Percentiles rank a stretch among this genome's conserved stretches.
Conservation (phyloP, 2,329 filamentous ascomycete genomes). For the Penicillium sp. region DNA sequence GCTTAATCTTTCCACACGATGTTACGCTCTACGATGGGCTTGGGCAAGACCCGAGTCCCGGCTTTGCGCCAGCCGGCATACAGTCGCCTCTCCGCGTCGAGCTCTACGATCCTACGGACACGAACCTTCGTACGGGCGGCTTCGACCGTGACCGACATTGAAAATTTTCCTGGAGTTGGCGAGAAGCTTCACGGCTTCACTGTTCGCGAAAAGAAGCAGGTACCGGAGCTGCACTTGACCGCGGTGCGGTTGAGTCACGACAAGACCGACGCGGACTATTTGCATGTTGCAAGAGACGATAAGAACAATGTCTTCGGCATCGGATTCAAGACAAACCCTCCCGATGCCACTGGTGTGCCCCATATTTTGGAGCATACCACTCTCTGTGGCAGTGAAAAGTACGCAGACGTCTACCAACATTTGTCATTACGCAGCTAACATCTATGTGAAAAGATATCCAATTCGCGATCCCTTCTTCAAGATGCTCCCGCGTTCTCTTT, state of each 20-base stretch:
- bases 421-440: conserved; percentile 11
- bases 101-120: conserved; percentile 15
- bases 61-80: conserved; percentile 19
- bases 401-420: conserved; percentile 22
- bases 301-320: conserved; percentile 99
- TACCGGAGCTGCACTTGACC: conserved; percentile 89
- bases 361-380: conserved; percentile 98
- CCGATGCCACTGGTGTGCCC: conserved; percentile 91
- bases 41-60: conserved; percentile 25
- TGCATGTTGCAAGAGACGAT: conserved; percentile 92
- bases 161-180: conserved; percentile 73
- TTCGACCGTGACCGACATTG: conserved; percentile 71
- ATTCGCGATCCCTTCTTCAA: conserved; percentile 99
- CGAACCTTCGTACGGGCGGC: conserved; percentile 24
- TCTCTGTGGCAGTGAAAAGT: conserved; percentile 92
- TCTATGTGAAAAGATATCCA: conserved; percentile 64
- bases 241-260: conserved; percentile 89
- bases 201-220: conserved; percentile 80
- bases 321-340: conserved; percentile 98
- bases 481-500: conserved; percentile 96
- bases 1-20: neutral
- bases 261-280: conserved; percentile 91
- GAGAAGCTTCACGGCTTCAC: conserved; percentile 93
- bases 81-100: conserved; percentile 19
- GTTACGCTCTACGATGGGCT: conserved; percentile 33